A percentile compares a stretch with the other conserved stretches of the same genome.
These are phyloP conservation scores for Cephaloascus albidus DNA, from an alignment of 805 yeast genomes.

Conservation along the genomic window DNA sequence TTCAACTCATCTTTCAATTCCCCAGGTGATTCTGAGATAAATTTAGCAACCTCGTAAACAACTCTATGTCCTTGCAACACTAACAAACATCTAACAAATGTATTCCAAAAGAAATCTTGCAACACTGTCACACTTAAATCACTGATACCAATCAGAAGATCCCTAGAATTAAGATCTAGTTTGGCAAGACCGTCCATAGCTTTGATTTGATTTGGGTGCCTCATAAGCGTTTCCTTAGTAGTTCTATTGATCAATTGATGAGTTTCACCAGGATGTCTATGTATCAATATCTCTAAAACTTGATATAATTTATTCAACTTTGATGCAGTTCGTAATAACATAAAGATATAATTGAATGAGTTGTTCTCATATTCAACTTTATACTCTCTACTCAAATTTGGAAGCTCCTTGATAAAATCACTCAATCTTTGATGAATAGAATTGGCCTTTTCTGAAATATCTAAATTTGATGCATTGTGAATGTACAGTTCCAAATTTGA, in stretches of 20 bases:
- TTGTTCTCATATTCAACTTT: constrained; percentile 21
- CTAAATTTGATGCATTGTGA: constrained; percentile 48
- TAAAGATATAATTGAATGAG: constrained; percentile 45
- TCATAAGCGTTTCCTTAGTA: constrained; percentile 54
- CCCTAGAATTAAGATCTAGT: constrained; percentile 11
- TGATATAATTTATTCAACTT: constrained; percentile 54
- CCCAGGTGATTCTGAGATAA: constrained; percentile 10
- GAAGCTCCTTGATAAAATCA: constrained; percentile 8
- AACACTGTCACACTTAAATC: constrained; percentile 47
- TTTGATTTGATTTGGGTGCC: constrained; percentile 27
- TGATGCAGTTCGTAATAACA: constrained; percentile 45
- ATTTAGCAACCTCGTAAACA: constrained; percentile 44
- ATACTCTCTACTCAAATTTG: neutral
- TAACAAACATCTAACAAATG: constrained; percentile 54
- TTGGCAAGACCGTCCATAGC: constrained; percentile 16
- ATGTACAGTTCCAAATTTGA: constrained; percentile 45
- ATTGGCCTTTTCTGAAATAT: constrained; percentile 39
- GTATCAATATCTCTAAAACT: constrained; percentile 43
- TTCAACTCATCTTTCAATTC: constrained; percentile 3
- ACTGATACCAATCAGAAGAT: constrained; percentile 26
- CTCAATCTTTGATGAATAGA: constrained; percentile 19
- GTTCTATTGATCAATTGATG: constrained; percentile 53
- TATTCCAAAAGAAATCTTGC: constrained; percentile 60
- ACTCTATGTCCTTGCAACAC: constrained; percentile 66
- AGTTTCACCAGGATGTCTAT: constrained; percentile 51